A percentile compares a stretch with the other conserved stretches of the same genome.
phyloP scores from a whole-genome alignment of 495 filamentous ascomycete genomes.

The Aspergillus steynii region DNA sequence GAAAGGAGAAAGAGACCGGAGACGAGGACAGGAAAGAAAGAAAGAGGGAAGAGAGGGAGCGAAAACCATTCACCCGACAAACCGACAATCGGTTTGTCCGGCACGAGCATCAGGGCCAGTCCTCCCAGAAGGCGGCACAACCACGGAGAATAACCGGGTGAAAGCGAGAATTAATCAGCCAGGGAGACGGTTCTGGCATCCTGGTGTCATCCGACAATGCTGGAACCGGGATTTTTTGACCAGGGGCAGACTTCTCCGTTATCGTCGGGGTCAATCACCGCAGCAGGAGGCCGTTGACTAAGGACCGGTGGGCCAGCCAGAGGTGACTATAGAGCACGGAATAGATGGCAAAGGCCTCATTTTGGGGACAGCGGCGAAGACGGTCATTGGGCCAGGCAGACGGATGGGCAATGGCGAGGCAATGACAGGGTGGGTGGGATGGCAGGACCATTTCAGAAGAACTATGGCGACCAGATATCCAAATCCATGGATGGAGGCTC shows the following conservation, averaged over 20 bases:
- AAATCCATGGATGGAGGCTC: slow-evolving; percentile 3
- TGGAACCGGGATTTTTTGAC: not conserved
- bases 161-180: slow-evolving; percentile 7
- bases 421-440: not conserved
- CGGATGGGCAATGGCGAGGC: not conserved
- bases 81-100: not conserved
- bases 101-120: not conserved
- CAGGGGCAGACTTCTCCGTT: slow-evolving; percentile 1
- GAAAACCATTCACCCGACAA: not conserved
- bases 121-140: not conserved
- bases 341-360: slow-evolving; percentile 11
- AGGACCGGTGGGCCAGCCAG: slow-evolving; percentile 8
- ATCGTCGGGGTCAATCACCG: not conserved
- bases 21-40: not conserved
- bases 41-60: not conserved
- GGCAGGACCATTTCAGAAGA: not conserved
- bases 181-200: not conserved
- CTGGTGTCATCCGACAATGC: not conserved
- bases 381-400: not conserved
- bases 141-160: slow-evolving; percentile 4
- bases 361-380: not conserved
- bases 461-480: not conserved
- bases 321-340: slow-evolving; percentile 11
- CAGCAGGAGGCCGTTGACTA: not conserved
- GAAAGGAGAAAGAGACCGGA: not conserved